Evolutionary conservation across 2,329 filamentous ascomycete species (phyloP), one percentile per base, ranked within the genome.

Genomic region (Monosporascus sp.): DNA sequence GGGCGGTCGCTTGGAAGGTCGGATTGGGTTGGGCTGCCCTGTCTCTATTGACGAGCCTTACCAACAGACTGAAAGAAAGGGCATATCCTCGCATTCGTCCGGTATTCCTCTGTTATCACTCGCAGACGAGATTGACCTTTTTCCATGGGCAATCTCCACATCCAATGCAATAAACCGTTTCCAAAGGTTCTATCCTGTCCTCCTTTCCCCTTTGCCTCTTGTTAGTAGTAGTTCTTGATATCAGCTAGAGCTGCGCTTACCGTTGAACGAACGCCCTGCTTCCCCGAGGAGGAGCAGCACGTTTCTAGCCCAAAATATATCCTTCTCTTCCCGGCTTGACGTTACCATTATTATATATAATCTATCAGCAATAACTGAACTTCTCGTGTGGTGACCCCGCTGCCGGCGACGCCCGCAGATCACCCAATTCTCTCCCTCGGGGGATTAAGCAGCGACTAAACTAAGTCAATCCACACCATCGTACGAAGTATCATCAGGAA

Each of bases 371-470:
- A 35, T 4, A 35, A 14, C 9, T 5, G 11, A 14, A 14, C 31
- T 35, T 35, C 31, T 5, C 5, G 31, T 5, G 31, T 51, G 9
- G 51, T 49, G 19, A 50, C 31, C 55, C 54, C 54, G 56, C 55
- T 62, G 53, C 55, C 58, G 57, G 58, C 62, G 52, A 55, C 57
- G 58, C 57, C 63, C 64, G 61, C 61, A 60, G 51, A 52, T 47
- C 58, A 50, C 56, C 55, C 57, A 58, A 51, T 56, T 55, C 58
- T 53, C 58, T 58, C 51, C 57, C 52, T 59, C 56, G 55, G 58
- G 48, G 52, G 52, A 46, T 57, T 57, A 52, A 60, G 51, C 57
- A 50, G 22, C 48, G 50, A 35, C 46, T 53, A 44, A 50, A 35
- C 52, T 52, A 49, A 51, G 48, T 57, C 52, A 54, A 55, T 61